A percentile compares a stretch with the other conserved stretches of the same genome.
Conservation (phyloP, 257 asterid genomes). For the Lycium ferocissimum region DNA sequence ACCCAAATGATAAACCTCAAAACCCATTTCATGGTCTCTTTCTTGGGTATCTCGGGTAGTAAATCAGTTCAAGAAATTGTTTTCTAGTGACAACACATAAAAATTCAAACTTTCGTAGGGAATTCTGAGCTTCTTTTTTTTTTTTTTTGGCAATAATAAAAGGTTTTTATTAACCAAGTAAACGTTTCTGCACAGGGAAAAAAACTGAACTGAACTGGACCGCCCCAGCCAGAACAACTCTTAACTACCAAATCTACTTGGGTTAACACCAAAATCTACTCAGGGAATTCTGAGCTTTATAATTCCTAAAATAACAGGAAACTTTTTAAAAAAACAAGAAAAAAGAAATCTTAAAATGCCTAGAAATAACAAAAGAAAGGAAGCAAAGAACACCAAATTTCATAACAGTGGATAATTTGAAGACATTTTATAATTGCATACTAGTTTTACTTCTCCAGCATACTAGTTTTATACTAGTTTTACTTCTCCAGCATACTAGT, state of each 20-base stretch:
- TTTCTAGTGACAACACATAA: background rate
- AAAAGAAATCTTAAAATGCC: background rate
- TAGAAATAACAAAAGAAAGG: background rate
- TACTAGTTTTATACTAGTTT: no score
- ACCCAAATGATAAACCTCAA: no score
- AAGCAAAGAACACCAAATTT: background rate
- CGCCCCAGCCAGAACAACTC: no score
- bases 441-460: background rate
- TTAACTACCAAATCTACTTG: no score
- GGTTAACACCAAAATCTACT: no score
- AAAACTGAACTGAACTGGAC: no score
- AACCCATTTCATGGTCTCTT: no score
- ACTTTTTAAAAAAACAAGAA: background rate
- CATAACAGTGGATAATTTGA: background rate
- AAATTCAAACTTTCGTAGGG: background rate
- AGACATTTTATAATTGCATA: background rate
- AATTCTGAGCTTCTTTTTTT: background rate
- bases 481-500: no score
- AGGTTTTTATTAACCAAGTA: no score
- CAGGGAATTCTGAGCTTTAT: no score
- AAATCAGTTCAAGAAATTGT: background rate
- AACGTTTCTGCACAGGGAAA: no score
- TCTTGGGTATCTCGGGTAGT: background rate
- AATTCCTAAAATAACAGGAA: background rate
- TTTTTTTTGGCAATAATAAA: no score